Base-by-base conservation (phyloP, 352 stramenopile genomes). In the Peronospora farinosa region DNA sequence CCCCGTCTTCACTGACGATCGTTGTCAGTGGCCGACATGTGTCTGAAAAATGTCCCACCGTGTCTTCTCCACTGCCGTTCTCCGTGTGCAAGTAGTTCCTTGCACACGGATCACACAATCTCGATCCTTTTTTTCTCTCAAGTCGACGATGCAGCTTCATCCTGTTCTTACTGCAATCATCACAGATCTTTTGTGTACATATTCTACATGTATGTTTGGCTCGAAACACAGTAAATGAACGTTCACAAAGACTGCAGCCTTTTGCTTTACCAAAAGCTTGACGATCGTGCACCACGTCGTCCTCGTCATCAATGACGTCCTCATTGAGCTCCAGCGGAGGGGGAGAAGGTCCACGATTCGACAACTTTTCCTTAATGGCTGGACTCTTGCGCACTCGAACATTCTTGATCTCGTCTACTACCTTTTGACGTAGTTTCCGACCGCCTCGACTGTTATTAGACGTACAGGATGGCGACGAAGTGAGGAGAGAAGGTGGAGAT, bases 161-260 rank as follows among this genome's bases (percentile, higher is more conserved):
- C 28, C 81, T 60, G 60, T 80, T 92, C 64, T 88, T 86, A 55
- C 76, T 88, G 62, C 81, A 92, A 65, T 88, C 76, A 43, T 92
- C 80, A 48, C 81, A 92, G 41, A 89, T 80, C 52, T 83, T 82
- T 36, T 71, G 63, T 30, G 58, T 45, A 48, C 81, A 92, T 4
- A 85, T 51, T 56, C 86, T 84, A 53, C 81, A 92, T 52, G 78
- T 88, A 52, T 92, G 81, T 58, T 89, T 89, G 41, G 78, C 64
- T 31, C 77, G 76, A 45, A 92, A 88, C 33, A 92, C 76, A 2
- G 72, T 77, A 48, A 89, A 89, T 19, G 78, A 84, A 2, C 75
- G 73, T 43, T 87, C 73, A 47, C 78, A 89, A 33, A 84, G 70
- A 11, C 60, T 67, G 44, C 78, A 89, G 23, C 61, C 63, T 39